Evolutionary conservation across 2,329 filamentous ascomycete genomes (phyloP).

Genomic region (Amesomyces nigricolor): DNA sequence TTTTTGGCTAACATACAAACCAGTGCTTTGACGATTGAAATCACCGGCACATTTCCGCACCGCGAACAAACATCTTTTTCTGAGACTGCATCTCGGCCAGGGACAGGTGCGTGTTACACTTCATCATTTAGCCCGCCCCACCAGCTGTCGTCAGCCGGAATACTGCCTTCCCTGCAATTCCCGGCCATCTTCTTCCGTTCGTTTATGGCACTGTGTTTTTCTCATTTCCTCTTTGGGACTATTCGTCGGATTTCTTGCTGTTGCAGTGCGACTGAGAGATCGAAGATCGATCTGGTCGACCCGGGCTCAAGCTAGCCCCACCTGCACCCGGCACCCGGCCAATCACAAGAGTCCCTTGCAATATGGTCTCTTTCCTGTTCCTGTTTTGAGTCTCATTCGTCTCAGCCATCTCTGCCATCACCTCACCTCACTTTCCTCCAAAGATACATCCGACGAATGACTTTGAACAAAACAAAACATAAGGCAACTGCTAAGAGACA

Average conservation of each 20-base stretch:
- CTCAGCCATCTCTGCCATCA: neutral
- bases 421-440: neutral
- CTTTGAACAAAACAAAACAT: neutral
- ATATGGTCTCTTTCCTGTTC: too few species aligned
- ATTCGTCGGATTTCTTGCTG: neutral
- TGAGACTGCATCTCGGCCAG: neutral
- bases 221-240: neutral
- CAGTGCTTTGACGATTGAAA: neutral
- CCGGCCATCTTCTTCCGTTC: neutral
- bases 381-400: neutral
- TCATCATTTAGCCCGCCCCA: neutral
- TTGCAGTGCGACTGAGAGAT: conserved; percentile 6
- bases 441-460: neutral
- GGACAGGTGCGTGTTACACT: conserved; percentile 12
- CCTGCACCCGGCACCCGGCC: neutral
- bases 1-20: neutral
- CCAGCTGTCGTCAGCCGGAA: conserved; percentile 10
- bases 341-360: neutral
- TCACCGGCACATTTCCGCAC: neutral
- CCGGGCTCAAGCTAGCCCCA: neutral
- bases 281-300: neutral
- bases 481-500: conserved; percentile 12
- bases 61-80: neutral
- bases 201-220: neutral
- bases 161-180: neutral